Conservation (phyloP, 306 rosid genomes). For the Parietaria judaica region DNA sequence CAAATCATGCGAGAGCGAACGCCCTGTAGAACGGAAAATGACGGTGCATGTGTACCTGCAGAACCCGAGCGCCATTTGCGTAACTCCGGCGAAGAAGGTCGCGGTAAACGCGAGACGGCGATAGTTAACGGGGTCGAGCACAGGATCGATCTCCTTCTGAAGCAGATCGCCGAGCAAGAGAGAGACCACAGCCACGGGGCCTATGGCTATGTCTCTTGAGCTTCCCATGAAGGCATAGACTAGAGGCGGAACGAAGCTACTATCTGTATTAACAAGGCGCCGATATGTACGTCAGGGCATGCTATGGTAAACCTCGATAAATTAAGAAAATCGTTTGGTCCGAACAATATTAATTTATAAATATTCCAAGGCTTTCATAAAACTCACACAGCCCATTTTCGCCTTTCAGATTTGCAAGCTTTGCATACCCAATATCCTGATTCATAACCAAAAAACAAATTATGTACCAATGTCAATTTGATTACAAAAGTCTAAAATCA, state of each 20-base stretch:
- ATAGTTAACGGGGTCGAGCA: constrained; percentile 7
- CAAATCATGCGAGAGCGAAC: neutral
- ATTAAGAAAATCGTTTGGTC: too few relatives aligned
- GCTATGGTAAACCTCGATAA: too few relatives aligned
- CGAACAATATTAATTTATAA: too few relatives aligned
- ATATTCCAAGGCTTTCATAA: neutral
- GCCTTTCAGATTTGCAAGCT: constrained; percentile 26
- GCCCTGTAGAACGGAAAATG: too few relatives aligned
- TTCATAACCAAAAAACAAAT: neutral
- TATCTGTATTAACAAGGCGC: constrained; percentile 9
- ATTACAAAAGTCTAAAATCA: neutral
- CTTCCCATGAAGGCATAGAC: constrained; percentile 35
- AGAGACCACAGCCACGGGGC: constrained; percentile 34
- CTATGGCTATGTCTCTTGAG: constrained; percentile 36
- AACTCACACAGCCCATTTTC: constrained; percentile 29
- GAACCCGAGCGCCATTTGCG: constrained; percentile 24
- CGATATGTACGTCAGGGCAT: neutral
- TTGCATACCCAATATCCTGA: constrained; percentile 34
- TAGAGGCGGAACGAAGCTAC: constrained; percentile 36
- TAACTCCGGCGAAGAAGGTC: constrained; percentile 30
- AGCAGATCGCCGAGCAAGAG: constrained; percentile 30
- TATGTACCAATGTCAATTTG: neutral
- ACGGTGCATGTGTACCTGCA: constrained; percentile 15
- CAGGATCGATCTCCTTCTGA: constrained; percentile 18
- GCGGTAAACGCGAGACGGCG: constrained; percentile 28